phyloP scores from a whole-genome alignment of 306 rosid species.

The Vachellia collinsii region DNA sequence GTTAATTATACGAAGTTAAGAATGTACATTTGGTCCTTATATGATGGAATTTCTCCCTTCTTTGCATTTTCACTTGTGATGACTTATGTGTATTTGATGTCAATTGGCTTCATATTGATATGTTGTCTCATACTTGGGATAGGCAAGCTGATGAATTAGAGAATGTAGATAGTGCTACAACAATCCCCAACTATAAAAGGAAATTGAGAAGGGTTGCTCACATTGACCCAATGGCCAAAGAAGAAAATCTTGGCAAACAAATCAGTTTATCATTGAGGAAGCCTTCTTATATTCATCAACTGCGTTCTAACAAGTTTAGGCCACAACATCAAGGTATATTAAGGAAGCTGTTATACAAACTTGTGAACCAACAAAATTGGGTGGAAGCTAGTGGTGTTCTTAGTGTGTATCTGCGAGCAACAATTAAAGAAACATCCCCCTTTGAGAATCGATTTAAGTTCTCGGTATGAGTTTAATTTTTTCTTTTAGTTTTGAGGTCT shows the following conservation, averaged over 20 bases:
- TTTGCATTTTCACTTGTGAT: neutral
- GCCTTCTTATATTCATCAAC: constrained; percentile 56
- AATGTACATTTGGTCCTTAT: neutral
- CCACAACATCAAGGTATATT: constrained; percentile 52
- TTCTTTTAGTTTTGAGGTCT: neutral
- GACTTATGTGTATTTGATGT: neutral
- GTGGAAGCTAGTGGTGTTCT: constrained; percentile 67
- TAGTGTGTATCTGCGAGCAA: constrained; percentile 57
- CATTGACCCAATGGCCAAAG: neutral
- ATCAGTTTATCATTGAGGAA: constrained; percentile 47
- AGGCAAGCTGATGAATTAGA: neutral
- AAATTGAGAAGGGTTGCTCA: constrained; percentile 29
- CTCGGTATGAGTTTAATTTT: neutral
- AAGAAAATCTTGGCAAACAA: constrained; percentile 41
- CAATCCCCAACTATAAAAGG: constrained; percentile 42
- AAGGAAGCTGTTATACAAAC: constrained; percentile 44
- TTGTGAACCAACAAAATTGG: constrained; percentile 62
- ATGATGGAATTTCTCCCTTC: neutral
- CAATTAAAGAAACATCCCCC: constrained; percentile 50
- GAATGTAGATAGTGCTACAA: neutral
- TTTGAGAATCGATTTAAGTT: constrained; percentile 35
- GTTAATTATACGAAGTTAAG: neutral
- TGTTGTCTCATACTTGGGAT: neutral
- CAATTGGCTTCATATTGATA: neutral
- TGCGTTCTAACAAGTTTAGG: constrained; percentile 49